Conservation (phyloP, 1,139 yeast genomes). For the Hyphopichia khmerensis region DNA sequence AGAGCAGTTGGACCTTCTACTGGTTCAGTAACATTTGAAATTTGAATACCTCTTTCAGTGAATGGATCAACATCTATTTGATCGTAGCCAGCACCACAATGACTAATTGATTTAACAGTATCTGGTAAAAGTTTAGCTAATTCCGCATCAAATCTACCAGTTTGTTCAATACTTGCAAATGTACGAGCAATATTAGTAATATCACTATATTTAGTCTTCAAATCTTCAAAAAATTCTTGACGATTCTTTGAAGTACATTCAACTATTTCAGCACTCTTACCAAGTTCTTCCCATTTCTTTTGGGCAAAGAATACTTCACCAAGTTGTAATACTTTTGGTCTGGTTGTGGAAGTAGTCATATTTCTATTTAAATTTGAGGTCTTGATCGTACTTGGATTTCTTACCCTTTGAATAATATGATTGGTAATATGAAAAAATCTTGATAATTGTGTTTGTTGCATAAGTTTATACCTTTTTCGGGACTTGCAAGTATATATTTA, state of each 20-base stretch:
- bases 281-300: constrained; percentile 54
- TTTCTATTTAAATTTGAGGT: neutral
- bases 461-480: too few relatives aligned
- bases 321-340: constrained; percentile 59
- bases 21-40: constrained; percentile 69
- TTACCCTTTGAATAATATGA: neutral
- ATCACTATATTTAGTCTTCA: constrained; percentile 47
- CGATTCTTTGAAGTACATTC: constrained; percentile 44
- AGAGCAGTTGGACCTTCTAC: constrained; percentile 85
- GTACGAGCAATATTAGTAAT: constrained; percentile 54
- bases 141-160: constrained; percentile 80
- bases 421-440: constrained; percentile 1
- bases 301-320: constrained; percentile 56
- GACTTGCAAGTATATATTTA: neutral
- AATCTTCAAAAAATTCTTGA: constrained; percentile 50
- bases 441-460: constrained; percentile 2
- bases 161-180: constrained; percentile 42
- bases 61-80: constrained; percentile 62
- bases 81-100: constrained; percentile 95
- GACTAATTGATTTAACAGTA: constrained; percentile 63
- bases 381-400: neutral
- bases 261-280: constrained; percentile 49
- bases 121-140: constrained; percentile 59
- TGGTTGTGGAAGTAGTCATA: constrained; percentile 13
- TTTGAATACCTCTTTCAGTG: constrained; percentile 53